Percentiles rank a stretch among this genome's conserved stretches.
Conservation (phyloP, 768 basidiomycete species). For the Suillus plorans region DNA sequence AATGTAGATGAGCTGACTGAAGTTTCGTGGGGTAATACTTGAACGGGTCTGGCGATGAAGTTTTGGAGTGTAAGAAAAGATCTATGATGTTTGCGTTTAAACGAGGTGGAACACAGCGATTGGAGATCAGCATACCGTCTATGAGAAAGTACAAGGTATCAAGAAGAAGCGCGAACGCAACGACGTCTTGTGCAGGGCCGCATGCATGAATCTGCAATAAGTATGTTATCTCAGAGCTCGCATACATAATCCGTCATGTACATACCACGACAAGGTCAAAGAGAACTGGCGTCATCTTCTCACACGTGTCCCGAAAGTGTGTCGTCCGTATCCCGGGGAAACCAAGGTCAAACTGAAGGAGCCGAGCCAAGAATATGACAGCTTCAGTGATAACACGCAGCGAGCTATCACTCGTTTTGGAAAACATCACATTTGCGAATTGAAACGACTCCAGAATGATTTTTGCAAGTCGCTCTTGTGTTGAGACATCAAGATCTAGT, state of each 20-base stretch:
- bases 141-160: conserved; percentile 75
- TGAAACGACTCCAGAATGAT: conserved; percentile 48
- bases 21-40: conserved; percentile 57
- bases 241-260: conserved; percentile 13
- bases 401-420: conserved; percentile 19
- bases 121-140: conserved; percentile 52
- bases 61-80: conserved; percentile 58
- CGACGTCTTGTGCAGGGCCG: conserved; percentile 52
- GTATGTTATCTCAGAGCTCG: conserved; percentile 8
- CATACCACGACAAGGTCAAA: conserved; percentile 55
- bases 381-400: conserved; percentile 36
- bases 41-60: conserved; percentile 55
- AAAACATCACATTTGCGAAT: conserved; percentile 37
- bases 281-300: conserved; percentile 40
- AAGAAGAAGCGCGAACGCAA: conserved; percentile 63
- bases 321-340: conserved; percentile 60
- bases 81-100: conserved; percentile 41
- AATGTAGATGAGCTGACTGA: conserved; percentile 49
- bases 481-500: conserved; percentile 46
- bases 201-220: conserved; percentile 53
- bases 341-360: conserved; percentile 73
- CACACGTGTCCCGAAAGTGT: conserved; percentile 46
- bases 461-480: conserved; percentile 57
- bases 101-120: not conserved
- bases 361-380: conserved; percentile 58